phyloP scores from a whole-genome alignment of 2,329 filamentous ascomycete genomes.

The Orbilia ellipsospora region DNA sequence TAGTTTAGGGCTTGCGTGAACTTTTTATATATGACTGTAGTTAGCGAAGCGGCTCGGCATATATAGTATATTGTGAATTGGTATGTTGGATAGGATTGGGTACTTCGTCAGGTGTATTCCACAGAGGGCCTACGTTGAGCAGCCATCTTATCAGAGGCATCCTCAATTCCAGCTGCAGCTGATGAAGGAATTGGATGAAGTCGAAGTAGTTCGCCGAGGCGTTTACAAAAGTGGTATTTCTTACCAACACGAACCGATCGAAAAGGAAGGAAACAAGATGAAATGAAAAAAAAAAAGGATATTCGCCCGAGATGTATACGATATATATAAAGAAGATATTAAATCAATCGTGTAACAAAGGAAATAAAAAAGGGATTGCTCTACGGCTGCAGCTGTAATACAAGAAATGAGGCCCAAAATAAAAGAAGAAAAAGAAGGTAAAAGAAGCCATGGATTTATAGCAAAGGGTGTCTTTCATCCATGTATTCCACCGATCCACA shows the following conservation, averaged over 20 bases:
- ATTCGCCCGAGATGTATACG: constrained; percentile 7
- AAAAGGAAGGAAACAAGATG: not conserved
- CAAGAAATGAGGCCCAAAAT: constrained; percentile 6
- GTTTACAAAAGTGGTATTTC: constrained; percentile 2
- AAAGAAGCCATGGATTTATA: constrained; percentile 13
- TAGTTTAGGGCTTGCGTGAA: constrained; percentile 96
- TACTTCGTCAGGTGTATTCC: constrained; percentile 51
- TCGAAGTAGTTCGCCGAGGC: constrained; percentile 6
- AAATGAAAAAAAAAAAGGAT: too few species aligned
- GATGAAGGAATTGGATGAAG: not conserved
- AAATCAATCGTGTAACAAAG: not conserved
- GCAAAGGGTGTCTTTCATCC: constrained; percentile 17
- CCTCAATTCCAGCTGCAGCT: not conserved
- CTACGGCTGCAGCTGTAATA: constrained; percentile 29
- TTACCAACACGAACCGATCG: not conserved
- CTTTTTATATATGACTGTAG: not conserved
- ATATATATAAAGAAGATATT: not conserved
- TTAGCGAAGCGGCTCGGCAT: not conserved
- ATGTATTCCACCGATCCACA: constrained; percentile 12
- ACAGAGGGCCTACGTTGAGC: constrained; percentile 46
- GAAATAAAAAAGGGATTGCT: constrained; percentile 22
- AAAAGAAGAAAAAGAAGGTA: not conserved
- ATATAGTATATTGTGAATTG: not conserved
- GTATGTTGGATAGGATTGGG: not conserved
- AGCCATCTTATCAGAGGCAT: constrained; percentile 56